Evolutionary conservation across 2,329 filamentous ascomycete genomes (phyloP).

Genomic region (Trichoderma atroviride): DNA sequence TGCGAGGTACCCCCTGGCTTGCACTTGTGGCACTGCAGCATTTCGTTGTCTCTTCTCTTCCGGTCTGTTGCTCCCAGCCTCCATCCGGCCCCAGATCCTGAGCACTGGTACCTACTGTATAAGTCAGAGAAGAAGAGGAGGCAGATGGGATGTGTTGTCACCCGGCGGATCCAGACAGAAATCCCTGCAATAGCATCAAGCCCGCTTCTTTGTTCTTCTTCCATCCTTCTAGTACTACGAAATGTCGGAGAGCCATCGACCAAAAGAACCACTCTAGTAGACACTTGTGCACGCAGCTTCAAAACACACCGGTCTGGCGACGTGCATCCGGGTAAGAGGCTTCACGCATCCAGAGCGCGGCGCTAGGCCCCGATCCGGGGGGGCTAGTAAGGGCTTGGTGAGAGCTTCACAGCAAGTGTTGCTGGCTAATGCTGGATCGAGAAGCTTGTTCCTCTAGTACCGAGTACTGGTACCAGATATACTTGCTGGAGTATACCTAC

Average conservation of each 20-base stretch:
- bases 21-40: neutral
- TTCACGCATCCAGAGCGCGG: conserved; percentile 16
- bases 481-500: neutral
- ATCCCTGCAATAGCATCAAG: neutral
- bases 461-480: neutral
- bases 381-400: neutral
- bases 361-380: conserved; percentile 13
- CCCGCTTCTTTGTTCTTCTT: conserved; percentile 11
- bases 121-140: neutral
- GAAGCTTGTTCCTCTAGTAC: neutral
- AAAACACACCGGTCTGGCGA: conserved; percentile 10
- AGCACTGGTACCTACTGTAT: neutral
- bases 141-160: neutral
- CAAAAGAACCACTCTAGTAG: neutral
- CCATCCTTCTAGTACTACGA: neutral
- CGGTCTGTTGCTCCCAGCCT: too few species aligned
- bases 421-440: conserved; percentile 18
- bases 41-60: neutral
- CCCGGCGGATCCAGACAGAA: neutral
- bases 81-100: neutral
- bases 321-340: conserved; percentile 19
- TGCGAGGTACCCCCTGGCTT: neutral
- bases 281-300: neutral
- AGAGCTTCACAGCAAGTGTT: neutral
- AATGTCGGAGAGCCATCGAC: neutral